Base-by-base conservation (phyloP, 163 green algal species). In the Coccomyxa subellipsoidea region DNA sequence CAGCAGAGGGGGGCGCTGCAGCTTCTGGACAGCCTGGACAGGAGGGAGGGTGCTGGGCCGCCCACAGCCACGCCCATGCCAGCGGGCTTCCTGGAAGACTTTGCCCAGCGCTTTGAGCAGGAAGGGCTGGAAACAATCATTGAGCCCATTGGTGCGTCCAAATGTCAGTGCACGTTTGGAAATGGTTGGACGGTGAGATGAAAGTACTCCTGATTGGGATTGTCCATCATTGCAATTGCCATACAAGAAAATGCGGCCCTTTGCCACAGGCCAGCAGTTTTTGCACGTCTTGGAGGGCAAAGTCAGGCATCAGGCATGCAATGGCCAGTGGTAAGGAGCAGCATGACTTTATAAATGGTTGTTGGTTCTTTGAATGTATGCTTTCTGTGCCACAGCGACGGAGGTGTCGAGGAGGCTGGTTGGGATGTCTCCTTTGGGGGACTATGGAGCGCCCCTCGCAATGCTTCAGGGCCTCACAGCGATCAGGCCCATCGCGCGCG, bases 31-130 rank as follows among this genome's bases (percentile, higher is more conserved):
- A 36, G 8, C 27, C 72, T 72, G 15, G 31, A 71, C 34, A 59
- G 32, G 15, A 69, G 59, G 6, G 84, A 80, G 2, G 76, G 54
- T n/a, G 69, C 35, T 12, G 66, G n/a, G 9, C 25, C 35, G n/a
- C 31, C 37, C 27, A 47, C 39, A 7, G 81, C 80, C 8, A 73
- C 81, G 36, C 73, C 89, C n/a, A 85, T 98, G 84, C 94, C 95
- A 0, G 35, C 80, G 0, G 90, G 91, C 0, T 98, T 98, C 73
- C 82, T 99, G 38, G 92, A 97, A 76, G 90, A 96, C 54, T 90
- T 98, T 39, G 88, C 87, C 4, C 84, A 81, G 9, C 82, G 88
- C 27, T 94, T 93, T 76, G 89, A 84, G 29, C 90, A 94, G 6
- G 95, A 98, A n/a, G 84, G 88, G 7, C 87, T 98, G 54, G 73